Percentiles rank a stretch among this genome's conserved stretches.
phyloP scores from a whole-genome alignment of 2,329 filamentous ascomycete genomes.

The Bisporella sp. region DNA sequence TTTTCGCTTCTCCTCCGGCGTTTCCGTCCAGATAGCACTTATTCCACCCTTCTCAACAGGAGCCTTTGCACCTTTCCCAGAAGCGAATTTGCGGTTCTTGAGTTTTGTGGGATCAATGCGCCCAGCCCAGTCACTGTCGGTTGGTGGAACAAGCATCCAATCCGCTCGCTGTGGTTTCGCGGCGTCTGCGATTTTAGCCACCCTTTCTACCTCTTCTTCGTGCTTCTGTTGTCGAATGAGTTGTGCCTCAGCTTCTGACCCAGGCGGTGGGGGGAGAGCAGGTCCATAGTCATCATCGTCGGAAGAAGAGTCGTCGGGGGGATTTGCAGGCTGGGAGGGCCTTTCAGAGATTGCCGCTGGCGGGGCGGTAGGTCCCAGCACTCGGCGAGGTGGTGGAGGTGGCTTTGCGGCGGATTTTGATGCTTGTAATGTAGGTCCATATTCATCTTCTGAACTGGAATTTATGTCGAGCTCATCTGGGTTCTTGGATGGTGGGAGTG shows the following conservation, averaged over 20 bases:
- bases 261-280: slow-evolving; percentile 42
- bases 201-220: slow-evolving; percentile 24
- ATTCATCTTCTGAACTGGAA: slow-evolving; percentile 32
- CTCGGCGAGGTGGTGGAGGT: slow-evolving; percentile 23
- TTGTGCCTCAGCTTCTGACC: slow-evolving; percentile 18
- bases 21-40: slow-evolving; percentile 74
- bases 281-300: slow-evolving; percentile 52
- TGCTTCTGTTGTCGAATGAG: slow-evolving; percentile 6
- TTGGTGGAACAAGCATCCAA: slow-evolving; percentile 73
- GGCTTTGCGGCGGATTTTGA: slow-evolving; percentile 1
- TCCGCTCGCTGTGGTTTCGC: slow-evolving; percentile 64
- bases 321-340: slow-evolving; percentile 23
- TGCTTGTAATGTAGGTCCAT: slow-evolving; percentile 15
- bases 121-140: slow-evolving; percentile 42
- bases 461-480: slow-evolving; percentile 41
- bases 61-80: slow-evolving; percentile 50
- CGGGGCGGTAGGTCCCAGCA: slow-evolving; percentile 23
- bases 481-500: slow-evolving; percentile 28
- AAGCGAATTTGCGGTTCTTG: slow-evolving; percentile 75
- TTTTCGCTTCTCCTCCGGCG: slow-evolving; percentile 78
- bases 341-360: slow-evolving; percentile 34
- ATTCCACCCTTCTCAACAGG: slow-evolving; percentile 26
- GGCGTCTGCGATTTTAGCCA: slow-evolving; percentile 22
- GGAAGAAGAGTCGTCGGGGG: slow-evolving; percentile 22
- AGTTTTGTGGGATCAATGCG: slow-evolving; percentile 78